phyloP scores from a whole-genome alignment of 2,329 filamentous ascomycete species.

The Aureobasidium musti region DNA sequence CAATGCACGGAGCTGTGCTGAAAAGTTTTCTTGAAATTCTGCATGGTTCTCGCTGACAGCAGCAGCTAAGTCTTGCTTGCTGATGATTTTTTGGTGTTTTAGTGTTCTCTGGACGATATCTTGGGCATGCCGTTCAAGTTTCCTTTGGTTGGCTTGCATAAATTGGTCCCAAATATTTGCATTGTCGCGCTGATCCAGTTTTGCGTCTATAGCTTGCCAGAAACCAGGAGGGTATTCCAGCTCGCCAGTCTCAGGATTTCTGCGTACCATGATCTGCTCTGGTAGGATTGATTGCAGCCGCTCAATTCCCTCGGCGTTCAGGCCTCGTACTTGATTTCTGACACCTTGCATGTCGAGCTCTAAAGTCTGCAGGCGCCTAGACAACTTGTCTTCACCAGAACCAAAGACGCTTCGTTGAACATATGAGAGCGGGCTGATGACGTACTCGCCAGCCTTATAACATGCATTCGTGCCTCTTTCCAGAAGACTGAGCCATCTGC shows the following conservation, averaged over 20 bases:
- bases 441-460: conserved; percentile 23
- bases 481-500: conserved; percentile 2
- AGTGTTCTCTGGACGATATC: conserved; percentile 29
- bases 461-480: conserved; percentile 2
- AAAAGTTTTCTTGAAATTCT: conserved; percentile 28
- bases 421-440: conserved; percentile 10
- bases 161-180: conserved; percentile 42
- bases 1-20: conserved; percentile 25
- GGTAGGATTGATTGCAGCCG: conserved; percentile 57
- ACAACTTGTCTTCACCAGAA: background rate
- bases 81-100: conserved; percentile 32
- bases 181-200: conserved; percentile 51
- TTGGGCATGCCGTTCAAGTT: conserved; percentile 42
- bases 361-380: conserved; percentile 9
- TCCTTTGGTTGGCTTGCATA: conserved; percentile 42
- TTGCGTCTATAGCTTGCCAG: conserved; percentile 63
- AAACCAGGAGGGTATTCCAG: conserved; percentile 61
- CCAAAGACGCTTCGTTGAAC: conserved; percentile 7
- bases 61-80: conserved; percentile 31
- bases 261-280: conserved; percentile 56
- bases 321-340: conserved; percentile 19
- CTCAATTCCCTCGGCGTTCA: conserved; percentile 31
- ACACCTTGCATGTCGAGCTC: conserved; percentile 20
- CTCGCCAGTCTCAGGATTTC: conserved; percentile 55
- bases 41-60: conserved; percentile 31